Percentiles rank a stretch among this genome's conserved stretches.
Conservation (phyloP, 345 rosid species). For the Citrus sinensis region DNA sequence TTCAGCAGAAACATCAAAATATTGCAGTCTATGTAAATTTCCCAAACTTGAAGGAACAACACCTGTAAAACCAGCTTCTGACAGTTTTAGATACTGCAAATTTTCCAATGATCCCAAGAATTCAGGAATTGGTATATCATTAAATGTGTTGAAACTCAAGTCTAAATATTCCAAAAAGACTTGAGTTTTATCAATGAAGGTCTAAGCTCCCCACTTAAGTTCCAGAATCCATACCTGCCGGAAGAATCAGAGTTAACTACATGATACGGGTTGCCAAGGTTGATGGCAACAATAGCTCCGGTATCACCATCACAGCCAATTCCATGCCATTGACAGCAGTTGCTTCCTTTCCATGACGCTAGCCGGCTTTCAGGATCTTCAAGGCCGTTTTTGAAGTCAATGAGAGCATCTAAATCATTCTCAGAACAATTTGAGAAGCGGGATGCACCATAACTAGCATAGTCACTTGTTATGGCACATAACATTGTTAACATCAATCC, state of each 20-base stretch:
- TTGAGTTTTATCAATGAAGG: conserved; percentile 33
- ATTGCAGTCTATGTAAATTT: conserved; percentile 32
- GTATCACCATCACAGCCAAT: conserved; percentile 23
- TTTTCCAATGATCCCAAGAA: conserved; percentile 34
- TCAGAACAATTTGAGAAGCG: conserved; percentile 17
- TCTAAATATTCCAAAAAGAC: conserved; percentile 34
- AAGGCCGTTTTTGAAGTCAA: conserved; percentile 26
- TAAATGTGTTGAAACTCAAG: conserved; percentile 35
- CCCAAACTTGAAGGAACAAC: conserved; percentile 29
- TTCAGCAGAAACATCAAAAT: conserved; percentile 35
- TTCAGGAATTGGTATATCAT: conserved; percentile 30
- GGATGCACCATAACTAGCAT: conserved; percentile 20
- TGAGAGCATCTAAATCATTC: conserved; percentile 27
- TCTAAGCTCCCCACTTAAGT: conserved; percentile 37
- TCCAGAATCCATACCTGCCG: conserved; percentile 23
- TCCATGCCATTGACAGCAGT: conserved; percentile 44
- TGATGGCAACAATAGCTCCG: conserved; percentile 24
- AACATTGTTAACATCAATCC: conserved; percentile 13
- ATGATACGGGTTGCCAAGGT: conserved; percentile 17
- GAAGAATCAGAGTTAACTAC: conserved; percentile 8
- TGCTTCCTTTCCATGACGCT: conserved; percentile 30
- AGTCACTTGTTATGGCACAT: conserved; percentile 8
- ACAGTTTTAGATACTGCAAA: conserved; percentile 33
- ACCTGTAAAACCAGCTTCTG: conserved; percentile 34
- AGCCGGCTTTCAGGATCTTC: conserved; percentile 22